These are phyloP conservation scores for Vachellia pachyceras DNA, from an alignment of 306 rosid genomes.

Conservation along the genomic window DNA sequence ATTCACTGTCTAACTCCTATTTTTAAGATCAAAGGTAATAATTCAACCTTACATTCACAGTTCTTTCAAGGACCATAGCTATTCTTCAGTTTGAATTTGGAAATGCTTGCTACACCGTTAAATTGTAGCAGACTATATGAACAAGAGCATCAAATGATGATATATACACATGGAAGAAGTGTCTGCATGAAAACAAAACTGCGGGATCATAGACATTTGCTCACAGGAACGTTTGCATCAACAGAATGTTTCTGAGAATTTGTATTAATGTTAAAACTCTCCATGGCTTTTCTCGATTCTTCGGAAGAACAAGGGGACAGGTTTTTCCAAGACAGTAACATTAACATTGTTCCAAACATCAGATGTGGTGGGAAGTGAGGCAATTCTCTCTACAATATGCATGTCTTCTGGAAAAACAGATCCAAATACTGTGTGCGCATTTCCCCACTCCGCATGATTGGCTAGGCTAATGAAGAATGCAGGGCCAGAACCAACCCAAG, in stretches of 20 bases:
- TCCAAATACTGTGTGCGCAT: constrained; percentile 63
- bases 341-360: constrained; percentile 70
- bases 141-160: background rate
- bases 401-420: constrained; percentile 77
- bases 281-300: constrained; percentile 51
- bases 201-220: background rate
- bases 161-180: background rate
- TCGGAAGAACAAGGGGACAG: constrained; percentile 49
- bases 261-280: constrained; percentile 34
- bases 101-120: background rate
- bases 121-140: background rate
- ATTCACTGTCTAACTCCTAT: no score
- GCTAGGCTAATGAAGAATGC: constrained; percentile 73
- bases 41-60: background rate
- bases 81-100: background rate
- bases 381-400: constrained; percentile 62
- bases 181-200: background rate
- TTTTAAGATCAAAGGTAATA: no score
- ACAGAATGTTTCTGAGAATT: constrained; percentile 34
- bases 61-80: background rate
- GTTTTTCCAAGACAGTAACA: constrained; percentile 58
- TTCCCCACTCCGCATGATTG: constrained; percentile 63
- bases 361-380: constrained; percentile 55
- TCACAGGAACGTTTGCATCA: background rate
- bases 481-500: constrained; percentile 77